Conservation (phyloP, 768 basidiomycete genomes). For the Mycena pura region DNA sequence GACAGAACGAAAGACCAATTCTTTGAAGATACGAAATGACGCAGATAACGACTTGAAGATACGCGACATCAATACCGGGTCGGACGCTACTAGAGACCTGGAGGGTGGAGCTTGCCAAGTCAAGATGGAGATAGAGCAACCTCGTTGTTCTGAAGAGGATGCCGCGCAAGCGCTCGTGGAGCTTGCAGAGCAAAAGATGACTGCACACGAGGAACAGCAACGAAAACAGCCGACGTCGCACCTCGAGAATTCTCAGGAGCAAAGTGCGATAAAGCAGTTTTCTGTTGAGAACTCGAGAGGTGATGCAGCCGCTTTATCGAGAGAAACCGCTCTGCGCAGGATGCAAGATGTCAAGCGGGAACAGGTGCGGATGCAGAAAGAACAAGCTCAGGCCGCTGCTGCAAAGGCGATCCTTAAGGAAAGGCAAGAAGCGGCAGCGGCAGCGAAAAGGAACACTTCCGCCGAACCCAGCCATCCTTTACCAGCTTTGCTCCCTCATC, state of each 20-base stretch:
- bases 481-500: not conserved
- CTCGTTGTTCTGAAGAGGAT: constrained; percentile 10
- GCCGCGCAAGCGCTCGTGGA: constrained; percentile 14
- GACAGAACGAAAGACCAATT: constrained; percentile 12
- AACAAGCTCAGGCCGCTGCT: constrained; percentile 35
- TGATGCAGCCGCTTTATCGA: constrained; percentile 28
- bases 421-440: constrained; percentile 31
- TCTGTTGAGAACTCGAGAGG: constrained; percentile 23
- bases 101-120: not conserved
- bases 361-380: constrained; percentile 38
- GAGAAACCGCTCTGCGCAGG: constrained; percentile 39
- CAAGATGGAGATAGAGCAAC: constrained; percentile 6
- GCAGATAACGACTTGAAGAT: constrained; percentile 2
- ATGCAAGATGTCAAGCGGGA: constrained; percentile 39
- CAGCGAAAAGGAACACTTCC: constrained; percentile 19
- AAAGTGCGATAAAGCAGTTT: constrained; percentile 1
- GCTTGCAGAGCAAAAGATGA: constrained; percentile 16
- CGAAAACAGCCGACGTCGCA: not conserved
- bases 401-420: constrained; percentile 36
- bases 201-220: not conserved
- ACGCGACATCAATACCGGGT: no score
- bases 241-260: not conserved
- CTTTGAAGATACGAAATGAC: constrained; percentile 7
- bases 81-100: not conserved
- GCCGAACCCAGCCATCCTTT: constrained; percentile 1